Evolutionary conservation across 2,329 filamentous ascomycete genomes (phyloP), one percentile per base, ranked within the genome.

Genomic region (Alternaria solani): DNA sequence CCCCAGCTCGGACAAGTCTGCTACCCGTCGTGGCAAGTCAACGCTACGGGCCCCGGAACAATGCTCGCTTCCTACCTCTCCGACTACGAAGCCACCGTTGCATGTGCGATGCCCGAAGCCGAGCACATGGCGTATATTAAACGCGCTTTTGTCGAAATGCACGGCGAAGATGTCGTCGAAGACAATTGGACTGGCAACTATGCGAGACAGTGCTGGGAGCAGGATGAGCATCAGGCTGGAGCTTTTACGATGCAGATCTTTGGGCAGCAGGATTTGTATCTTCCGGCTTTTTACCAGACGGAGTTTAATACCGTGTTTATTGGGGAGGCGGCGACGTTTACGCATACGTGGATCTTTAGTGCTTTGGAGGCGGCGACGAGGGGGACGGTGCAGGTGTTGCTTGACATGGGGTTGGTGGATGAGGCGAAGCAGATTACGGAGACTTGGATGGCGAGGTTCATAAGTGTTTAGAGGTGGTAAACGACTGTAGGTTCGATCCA

Each of bases 401-500:
- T 89, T 12, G 83, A 83, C 75, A 73, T 90, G 62, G 88, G 88
- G 0, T 73, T 90, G 39, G 87, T 90, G 1, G 88, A 90, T 68
- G 88, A 90, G 76, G 88, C 88, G 0, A 90, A 90, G 78, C 74
- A 79, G n/a, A 81, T 87, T 12, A 85, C 85, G 2, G 77, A 85
- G 42, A 85, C 85, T 66, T 90, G 88, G 88, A 89, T 90, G 87
- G 87, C 85, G 2, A 81, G 88, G 57, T 90, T 87, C 86, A 87
- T 88, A 7, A 26, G 23, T 2, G 25, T 51, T 4, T 51, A 51
- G 47, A 44, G 9, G n/a, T 4, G 9, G n/a, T 39, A 39, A 4
- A 9, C 18, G 7, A 6, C 4, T 23, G 20, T 23, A 23, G 20
- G 20, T 23, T 23, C 20, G 20, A 23, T 4, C 20, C 20, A 23